A percentile compares a stretch with the other conserved stretches of the same genome.
These are phyloP conservation scores for Wickerhamomyces pijperi DNA, from an alignment of 805 yeast genomes.

Conservation along the genomic window DNA sequence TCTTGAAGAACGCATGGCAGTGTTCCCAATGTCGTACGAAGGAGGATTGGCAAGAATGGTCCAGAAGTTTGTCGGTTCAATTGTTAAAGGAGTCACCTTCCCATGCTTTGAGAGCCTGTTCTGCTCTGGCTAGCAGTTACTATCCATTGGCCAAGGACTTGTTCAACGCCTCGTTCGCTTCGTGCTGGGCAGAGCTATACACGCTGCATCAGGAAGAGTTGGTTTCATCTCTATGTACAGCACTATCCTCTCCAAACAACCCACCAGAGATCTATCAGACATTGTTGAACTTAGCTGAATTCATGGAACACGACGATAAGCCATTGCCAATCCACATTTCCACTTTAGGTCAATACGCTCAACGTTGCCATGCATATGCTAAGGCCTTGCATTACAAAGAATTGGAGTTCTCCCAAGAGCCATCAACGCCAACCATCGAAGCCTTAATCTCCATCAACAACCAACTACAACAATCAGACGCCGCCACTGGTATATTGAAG, in stretches of 20 bases:
- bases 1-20: conserved; percentile 81
- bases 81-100: conserved; percentile 87
- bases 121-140: conserved; percentile 76
- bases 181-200: conserved; percentile 90
- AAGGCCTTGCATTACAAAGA: conserved; percentile 95
- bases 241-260: conserved; percentile 79
- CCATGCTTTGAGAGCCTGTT: conserved; percentile 87
- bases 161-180: conserved; percentile 89
- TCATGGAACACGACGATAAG: conserved; percentile 95
- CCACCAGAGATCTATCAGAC: conserved; percentile 95
- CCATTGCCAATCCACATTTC: conserved; percentile 87
- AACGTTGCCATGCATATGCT: conserved; percentile 93
- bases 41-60: conserved; percentile 99
- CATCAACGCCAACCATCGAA: conserved; percentile 85
- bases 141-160: conserved; percentile 82
- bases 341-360: conserved; percentile 85
- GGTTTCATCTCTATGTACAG: conserved; percentile 74
- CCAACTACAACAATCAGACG: conserved; percentile 91
- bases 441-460: conserved; percentile 86
- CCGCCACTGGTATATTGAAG: conserved; percentile 92
- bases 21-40: conserved; percentile 78
- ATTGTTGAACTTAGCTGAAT: conserved; percentile 81
- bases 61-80: conserved; percentile 75
- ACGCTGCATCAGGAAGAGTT: conserved; percentile 85
- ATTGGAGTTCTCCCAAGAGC: conserved; percentile 86